Evolutionary conservation across 2,329 filamentous ascomycete genomes (phyloP).

Genomic region (Pseudogymnoascus sp.): DNA sequence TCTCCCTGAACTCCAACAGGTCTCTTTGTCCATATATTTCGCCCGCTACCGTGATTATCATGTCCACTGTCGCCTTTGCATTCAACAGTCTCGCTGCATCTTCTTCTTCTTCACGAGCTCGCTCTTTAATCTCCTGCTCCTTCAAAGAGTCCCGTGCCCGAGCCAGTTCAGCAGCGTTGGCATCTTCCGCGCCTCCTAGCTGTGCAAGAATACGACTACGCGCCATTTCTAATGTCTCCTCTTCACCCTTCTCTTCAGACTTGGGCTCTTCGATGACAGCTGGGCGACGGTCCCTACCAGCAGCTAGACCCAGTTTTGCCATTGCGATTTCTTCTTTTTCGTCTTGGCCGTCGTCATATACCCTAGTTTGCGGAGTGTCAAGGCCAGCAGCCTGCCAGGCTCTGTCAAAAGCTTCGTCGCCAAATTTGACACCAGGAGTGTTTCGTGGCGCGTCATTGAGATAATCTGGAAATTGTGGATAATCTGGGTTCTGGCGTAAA

Average conservation of each 20-base stretch:
- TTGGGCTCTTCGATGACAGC: neutral
- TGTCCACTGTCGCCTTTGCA: constrained; percentile 68
- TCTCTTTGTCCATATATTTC: constrained; percentile 88
- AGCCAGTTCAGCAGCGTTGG: neutral
- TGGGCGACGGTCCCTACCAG: neutral
- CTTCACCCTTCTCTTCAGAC: neutral
- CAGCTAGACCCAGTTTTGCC: neutral
- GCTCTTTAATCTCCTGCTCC: constrained; percentile 26
- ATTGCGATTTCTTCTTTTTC: neutral
- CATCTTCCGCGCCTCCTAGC: neutral
- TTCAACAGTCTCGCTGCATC: constrained; percentile 25
- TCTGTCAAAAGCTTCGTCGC: constrained; percentile 12
- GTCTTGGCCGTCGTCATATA: neutral
- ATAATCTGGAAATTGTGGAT: neutral
- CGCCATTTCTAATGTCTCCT: neutral
- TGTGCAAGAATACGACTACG: neutral
- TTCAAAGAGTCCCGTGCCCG: neutral
- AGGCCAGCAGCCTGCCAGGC: neutral
- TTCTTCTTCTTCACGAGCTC: neutral
- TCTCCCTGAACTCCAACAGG: constrained; percentile 63
- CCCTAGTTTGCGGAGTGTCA: neutral
- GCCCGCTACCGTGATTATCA: constrained; percentile 81
- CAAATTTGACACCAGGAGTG: constrained; percentile 26
- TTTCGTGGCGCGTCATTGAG: neutral
- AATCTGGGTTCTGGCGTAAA: neutral